Evolutionary conservation across 441 rosid species (phyloP), one percentile per base, ranked within the genome.

Genomic region (Brassica balearica): DNA sequence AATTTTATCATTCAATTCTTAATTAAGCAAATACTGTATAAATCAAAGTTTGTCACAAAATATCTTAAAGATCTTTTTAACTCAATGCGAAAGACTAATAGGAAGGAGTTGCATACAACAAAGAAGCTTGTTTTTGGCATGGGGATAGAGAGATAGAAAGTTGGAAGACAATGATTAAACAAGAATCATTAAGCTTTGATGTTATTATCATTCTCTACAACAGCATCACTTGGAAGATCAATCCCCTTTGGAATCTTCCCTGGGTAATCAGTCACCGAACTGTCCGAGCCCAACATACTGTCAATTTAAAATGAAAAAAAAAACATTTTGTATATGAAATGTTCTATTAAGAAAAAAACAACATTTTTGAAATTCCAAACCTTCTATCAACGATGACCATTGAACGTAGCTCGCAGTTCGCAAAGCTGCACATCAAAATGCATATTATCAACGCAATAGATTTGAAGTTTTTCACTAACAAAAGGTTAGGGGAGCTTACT

Each of bases 211-310:
- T 25, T 84, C 48, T 76, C 81, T 70, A 77, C 78, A 71, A 63
- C 85, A 27, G 29, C 84, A 83, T 78, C 86, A 23, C 92, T 88
- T 17, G 95, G 91, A 46, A 71, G 73, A 79, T 90, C 91, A 36
- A 69, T 78, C n/a, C 91, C 90, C 2, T 84, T 32, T 55, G 98
- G 99, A 67, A 92, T 82, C 86, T 83, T 93, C 79, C 97, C 98
- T 1, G 97, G 93, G 80, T 88, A 93, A 77, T 95, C 86, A 4
- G 94, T 89, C 6, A 77, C 68, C 1, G 93, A 81, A 4, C 75
- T 4, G 79, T 90, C 91, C 2, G 92, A 87, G 55, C 98, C 97
- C 61, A 67, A 56, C 96, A 89, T 91, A 70, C 98, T 95, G 88
- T 38, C 8, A 38, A 38, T 38, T 41, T 10, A 10, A 41, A 41